Percentiles rank a stretch among this genome's conserved stretches.
Evolutionary conservation across 2,329 filamentous ascomycete genomes (phyloP).

Genomic region (Myriangium duriaei): DNA sequence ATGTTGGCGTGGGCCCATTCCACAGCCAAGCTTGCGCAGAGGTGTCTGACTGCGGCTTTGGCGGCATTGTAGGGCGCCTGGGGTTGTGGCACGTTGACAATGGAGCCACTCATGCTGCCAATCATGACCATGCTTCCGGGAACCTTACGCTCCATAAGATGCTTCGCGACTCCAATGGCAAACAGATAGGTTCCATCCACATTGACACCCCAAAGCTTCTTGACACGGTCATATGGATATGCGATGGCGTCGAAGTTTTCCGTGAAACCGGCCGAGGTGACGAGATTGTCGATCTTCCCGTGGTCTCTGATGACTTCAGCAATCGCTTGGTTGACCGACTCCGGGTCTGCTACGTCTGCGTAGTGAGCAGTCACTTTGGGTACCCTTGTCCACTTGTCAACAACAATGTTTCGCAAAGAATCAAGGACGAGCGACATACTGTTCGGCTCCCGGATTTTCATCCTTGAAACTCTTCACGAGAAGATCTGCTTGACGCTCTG

Average conservation of each 20-base stretch:
- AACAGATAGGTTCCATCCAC: conserved; percentile 89
- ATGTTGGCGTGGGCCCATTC: conserved; percentile 87
- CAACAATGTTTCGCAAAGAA: too few relatives aligned
- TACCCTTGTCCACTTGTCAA: conserved; percentile 32
- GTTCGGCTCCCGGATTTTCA: conserved; percentile 64
- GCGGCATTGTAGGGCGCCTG: conserved; percentile 88
- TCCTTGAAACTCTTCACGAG: conserved; percentile 64
- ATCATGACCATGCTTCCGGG: conserved; percentile 87
- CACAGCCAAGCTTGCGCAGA: conserved; percentile 77
- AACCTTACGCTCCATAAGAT: conserved; percentile 70
- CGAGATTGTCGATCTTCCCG: conserved; percentile 77
- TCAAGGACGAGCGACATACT: too few relatives aligned
- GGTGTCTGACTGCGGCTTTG: conserved; percentile 82
- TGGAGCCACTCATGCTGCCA: conserved; percentile 84
- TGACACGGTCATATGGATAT: conserved; percentile 81
- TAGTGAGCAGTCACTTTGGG: conserved; percentile 85
- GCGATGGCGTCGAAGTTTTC: conserved; percentile 89
- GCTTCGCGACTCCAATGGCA: conserved; percentile 70
- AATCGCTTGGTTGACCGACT: conserved; percentile 64
- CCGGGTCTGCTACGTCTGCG: conserved; percentile 70
- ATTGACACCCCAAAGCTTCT: conserved; percentile 90
- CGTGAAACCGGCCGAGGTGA: conserved; percentile 92
- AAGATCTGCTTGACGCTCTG: conserved; percentile 59
- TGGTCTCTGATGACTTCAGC: conserved; percentile 55
- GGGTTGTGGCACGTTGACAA: conserved; percentile 91